phyloP scores from a whole-genome alignment of 2,329 filamentous ascomycete species.

The Falciphora oryzae region DNA sequence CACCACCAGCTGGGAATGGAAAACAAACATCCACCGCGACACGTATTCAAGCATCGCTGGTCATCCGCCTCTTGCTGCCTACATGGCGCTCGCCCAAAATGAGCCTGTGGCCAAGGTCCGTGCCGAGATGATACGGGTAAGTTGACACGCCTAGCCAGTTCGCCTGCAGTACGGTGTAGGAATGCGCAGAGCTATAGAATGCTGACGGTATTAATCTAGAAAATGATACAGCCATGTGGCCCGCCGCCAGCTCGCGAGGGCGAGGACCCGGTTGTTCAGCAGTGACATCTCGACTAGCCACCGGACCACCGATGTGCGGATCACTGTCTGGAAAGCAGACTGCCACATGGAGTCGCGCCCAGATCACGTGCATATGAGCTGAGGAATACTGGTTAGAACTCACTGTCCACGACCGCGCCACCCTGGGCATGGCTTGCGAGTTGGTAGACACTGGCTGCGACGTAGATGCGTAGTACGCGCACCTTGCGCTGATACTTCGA shows the following conservation, averaged over 20 bases:
- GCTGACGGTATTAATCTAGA: slow-evolving; percentile 31
- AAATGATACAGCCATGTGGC: slow-evolving; percentile 61
- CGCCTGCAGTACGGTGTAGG: not conserved
- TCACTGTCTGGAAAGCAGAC: not conserved
- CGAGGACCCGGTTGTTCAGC: slow-evolving; percentile 24
- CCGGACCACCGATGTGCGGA: not conserved
- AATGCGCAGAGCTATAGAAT: slow-evolving; percentile 4
- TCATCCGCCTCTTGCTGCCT: slow-evolving; percentile 80
- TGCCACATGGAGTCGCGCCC: not conserved
- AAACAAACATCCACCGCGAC: slow-evolving; percentile 91
- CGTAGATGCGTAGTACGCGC: too few relatives aligned
- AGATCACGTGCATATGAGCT: not conserved
- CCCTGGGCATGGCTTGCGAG: not conserved
- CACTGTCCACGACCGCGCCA: not conserved
- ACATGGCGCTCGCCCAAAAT: slow-evolving; percentile 85
- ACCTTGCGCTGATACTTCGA: not conserved
- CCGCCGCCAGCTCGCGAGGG: slow-evolving; percentile 52
- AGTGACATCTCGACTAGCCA: not conserved
- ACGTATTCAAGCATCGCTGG: slow-evolving; percentile 85
- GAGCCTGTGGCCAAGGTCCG: slow-evolving; percentile 76
- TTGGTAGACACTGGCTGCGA: not conserved
- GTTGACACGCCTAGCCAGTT: slow-evolving; percentile 16
- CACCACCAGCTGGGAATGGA: slow-evolving; percentile 97
- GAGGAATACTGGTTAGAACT: not conserved
- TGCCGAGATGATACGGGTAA: slow-evolving; percentile 69